phyloP scores from a whole-genome alignment of 345 rosid species.

The Eutrema japonicum region DNA sequence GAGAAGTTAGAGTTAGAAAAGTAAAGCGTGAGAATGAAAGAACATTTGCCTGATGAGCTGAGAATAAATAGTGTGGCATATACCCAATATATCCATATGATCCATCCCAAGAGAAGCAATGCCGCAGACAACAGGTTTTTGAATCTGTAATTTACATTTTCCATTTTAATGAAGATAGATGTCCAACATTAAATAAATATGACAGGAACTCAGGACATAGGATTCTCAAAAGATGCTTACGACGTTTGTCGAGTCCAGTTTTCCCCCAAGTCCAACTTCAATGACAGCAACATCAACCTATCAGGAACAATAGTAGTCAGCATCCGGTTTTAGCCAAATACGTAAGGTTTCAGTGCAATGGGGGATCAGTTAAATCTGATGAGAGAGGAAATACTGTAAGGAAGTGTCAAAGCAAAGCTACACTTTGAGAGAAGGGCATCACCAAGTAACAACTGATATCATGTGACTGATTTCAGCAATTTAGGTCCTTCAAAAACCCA shows the following conservation, averaged over 20 bases:
- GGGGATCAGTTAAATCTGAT: slow-evolving; percentile 1
- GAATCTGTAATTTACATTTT: slow-evolving; percentile 60
- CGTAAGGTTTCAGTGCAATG: not conserved
- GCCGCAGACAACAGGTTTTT: slow-evolving; percentile 85
- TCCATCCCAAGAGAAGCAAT: slow-evolving; percentile 88
- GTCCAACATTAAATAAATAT: slow-evolving; percentile 9
- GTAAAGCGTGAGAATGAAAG: not conserved
- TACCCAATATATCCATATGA: slow-evolving; percentile 77
- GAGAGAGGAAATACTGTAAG: not conserved
- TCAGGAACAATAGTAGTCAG: slow-evolving; percentile 31
- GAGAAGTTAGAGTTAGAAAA: slow-evolving; percentile 18
- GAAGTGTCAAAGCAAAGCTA: not conserved
- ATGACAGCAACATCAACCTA: slow-evolving; percentile 89
- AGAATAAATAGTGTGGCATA: slow-evolving; percentile 28
- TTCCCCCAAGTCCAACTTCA: slow-evolving; percentile 92
- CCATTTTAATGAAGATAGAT: slow-evolving; percentile 4
- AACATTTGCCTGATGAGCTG: not conserved
- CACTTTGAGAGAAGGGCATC: not conserved
- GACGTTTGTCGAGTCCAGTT: slow-evolving; percentile 79
- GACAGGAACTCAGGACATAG: slow-evolving; percentile 14
- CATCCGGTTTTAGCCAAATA: slow-evolving; percentile 15
- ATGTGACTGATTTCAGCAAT: not conserved
- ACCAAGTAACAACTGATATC: slow-evolving; percentile 19
- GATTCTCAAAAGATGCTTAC: slow-evolving; percentile 50
- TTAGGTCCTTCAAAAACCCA: slow-evolving; percentile 16